phyloP scores from a whole-genome alignment of 2,329 filamentous ascomycete genomes.

The Microthyrium microscopicum region DNA sequence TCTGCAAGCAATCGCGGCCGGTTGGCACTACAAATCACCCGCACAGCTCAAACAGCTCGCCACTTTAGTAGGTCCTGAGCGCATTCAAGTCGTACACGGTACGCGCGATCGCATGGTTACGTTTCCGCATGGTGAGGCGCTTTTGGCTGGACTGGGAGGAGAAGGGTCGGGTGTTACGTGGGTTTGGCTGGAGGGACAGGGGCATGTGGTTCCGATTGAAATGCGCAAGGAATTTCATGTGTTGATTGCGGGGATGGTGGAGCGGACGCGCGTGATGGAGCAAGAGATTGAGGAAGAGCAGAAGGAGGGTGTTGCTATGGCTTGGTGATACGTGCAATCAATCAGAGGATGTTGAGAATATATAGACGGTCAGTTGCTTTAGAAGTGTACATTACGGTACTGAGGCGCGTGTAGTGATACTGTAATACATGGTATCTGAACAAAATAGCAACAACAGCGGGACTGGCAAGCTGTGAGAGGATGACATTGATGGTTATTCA shows the following conservation, averaged over 20 bases:
- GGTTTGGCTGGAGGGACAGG: slow-evolving; percentile 50
- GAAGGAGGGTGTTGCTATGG: too few relatives aligned
- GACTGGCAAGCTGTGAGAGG: too few relatives aligned
- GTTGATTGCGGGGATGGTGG: slow-evolving; percentile 41
- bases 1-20: slow-evolving; percentile 61
- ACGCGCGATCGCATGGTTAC: slow-evolving; percentile 63
- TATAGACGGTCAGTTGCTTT: too few relatives aligned
- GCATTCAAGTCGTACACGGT: slow-evolving; percentile 67
- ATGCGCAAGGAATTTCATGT: slow-evolving; percentile 50
- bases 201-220: slow-evolving; percentile 63
- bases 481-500: too few relatives aligned
- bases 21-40: slow-evolving; percentile 60
- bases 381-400: too few relatives aligned
- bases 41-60: slow-evolving; percentile 49
- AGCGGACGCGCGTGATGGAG: too few relatives aligned
- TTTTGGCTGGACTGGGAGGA: slow-evolving; percentile 51
- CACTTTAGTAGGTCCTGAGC: slow-evolving; percentile 50
- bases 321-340: too few relatives aligned
- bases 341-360: too few relatives aligned
- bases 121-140: slow-evolving; percentile 48
- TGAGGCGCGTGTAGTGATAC: too few relatives aligned
- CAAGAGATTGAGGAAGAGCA: slow-evolving; percentile 27
- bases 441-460: too few relatives aligned
- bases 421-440: too few relatives aligned
- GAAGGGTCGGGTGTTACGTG: slow-evolving; percentile 29